Evolutionary conservation across 371 early-diverging fungal species (phyloP), one percentile per base, ranked within the genome.

Genomic region (Mortierella sp.): DNA sequence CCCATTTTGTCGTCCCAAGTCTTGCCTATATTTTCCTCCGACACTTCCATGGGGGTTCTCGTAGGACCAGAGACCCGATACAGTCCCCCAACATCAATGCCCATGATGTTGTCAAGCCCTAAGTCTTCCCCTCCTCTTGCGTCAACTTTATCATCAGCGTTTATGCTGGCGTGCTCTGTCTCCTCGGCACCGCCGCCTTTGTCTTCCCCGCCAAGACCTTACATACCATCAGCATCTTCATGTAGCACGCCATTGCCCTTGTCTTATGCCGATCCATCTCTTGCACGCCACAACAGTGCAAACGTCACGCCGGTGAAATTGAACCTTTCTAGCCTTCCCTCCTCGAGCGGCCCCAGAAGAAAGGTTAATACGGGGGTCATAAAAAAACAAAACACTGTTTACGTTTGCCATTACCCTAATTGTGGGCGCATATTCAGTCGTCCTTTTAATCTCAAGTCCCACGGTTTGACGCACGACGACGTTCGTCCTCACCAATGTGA

Each of bases 391-490:
- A 77, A 68, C 33, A 41, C 72, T 9, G 47, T 58, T 10, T 77
- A 65, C n/a, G 45, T 62, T 8, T 77, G 77, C 41, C 61, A 60
- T 4, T 16, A 62, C 22, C 72, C 73, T 19, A 58, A 62, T 36
- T 77, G 77, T 36, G 52, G 33, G 4, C 77, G 73, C 0, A 67
- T 68, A 0, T 79, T 79, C 41, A 65, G 67, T 19, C 67, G 79
- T 4, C 79, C 70, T 4, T 79, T 70, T 60, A 79, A 79, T 50
- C 74, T 73, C 47, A 73, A 64, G 19, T 74, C 74, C 2, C 79
- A 79, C 13, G 70, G 57, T 0, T 36, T 67, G 28, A 67, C 79
- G 2, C 79, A 79, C 61, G 60, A 66, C 24, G 58, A 53, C 28
- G 45, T 40, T 10, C 66, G 79, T 1, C 74, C 74, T n/a, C 53